Evolutionary conservation across 2,329 filamentous ascomycete species (phyloP).

Genomic region (Diaporthe sp.): DNA sequence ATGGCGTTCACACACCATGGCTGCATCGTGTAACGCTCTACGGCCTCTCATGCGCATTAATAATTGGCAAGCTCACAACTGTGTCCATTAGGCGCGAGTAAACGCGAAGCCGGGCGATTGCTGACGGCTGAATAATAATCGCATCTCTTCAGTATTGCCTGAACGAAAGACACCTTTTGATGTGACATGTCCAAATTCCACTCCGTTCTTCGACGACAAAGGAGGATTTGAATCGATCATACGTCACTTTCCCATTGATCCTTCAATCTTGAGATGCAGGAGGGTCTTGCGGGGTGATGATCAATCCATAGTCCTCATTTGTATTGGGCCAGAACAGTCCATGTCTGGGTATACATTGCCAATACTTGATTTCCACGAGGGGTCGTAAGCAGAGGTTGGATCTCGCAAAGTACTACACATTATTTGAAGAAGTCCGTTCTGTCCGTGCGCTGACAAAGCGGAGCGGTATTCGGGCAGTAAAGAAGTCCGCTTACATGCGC

Average conservation of each 20-base stretch:
- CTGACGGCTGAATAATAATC: not conserved
- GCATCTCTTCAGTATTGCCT: not conserved
- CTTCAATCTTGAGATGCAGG: not conserved
- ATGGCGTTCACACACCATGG: not conserved
- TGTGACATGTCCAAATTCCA: not conserved
- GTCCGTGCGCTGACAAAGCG: slow-evolving; percentile 18
- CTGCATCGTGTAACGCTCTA: not conserved
- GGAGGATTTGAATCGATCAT: not conserved
- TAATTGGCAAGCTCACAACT: not conserved
- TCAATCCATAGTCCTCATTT: not conserved
- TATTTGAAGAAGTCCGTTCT: not conserved
- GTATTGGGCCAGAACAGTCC: not conserved
- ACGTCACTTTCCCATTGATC: not conserved
- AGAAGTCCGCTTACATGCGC: not conserved
- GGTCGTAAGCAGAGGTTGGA: no score
- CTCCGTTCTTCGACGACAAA: not conserved
- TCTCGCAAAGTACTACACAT: not conserved
- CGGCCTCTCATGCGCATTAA: not conserved
- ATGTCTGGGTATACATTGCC: not conserved
- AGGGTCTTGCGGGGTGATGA: not conserved
- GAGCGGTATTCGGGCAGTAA: not conserved
- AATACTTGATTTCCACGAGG: not conserved
- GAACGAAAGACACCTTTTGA: not conserved
- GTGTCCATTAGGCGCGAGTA: not conserved
- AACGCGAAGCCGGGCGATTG: not conserved